Base-by-base conservation (phyloP, 805 yeast genomes). In the Kodamaea kaohsiungensis region DNA sequence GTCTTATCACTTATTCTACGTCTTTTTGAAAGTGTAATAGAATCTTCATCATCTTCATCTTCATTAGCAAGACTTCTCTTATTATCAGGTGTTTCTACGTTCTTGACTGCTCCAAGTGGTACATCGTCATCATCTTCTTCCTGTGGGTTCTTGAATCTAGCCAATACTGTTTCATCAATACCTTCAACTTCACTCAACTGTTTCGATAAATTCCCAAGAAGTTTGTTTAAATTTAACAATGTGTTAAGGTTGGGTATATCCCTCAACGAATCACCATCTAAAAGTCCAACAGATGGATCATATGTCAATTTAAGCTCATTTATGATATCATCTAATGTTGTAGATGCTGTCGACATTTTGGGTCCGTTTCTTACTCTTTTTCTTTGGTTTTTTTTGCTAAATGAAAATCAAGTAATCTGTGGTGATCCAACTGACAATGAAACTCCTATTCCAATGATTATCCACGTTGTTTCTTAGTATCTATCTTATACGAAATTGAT, bases 231-330 rank as follows among this genome's bases (percentile, higher is more conserved):
- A 53, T 82, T 81, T 13, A 71, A 65, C 40, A 84, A 65, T 3
- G 76, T 68, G 53, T 76, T 76, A 17, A 73, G 80, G 17, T 73
- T 68, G 5, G 81, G 76, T 1, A 72, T 61, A 27, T 66, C 69
- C 27, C 79, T 70, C 0, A 82, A 73, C 5, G 77, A 62, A 16
- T 82, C 85, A 0, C 92, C 92, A 59, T 79, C 85, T 19, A 87
- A 67, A 51, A 82, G 67, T 1, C 91, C 91, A 15, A 80, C 72
- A 40, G 82, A 80, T 3, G 80, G 72, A 61, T 86, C 89, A 62
- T 82, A 87, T 0, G 81, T 70, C 51, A 87, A 66, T 47, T 77
- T 74, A 39, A 86, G 67, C 57, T 81, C 83, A 46, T 71, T 70
- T 52, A 87, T 69, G 12, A 87, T 79, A 52, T 81, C 80, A 27